These are phyloP conservation scores for Vaccinium myrtillus DNA, from an alignment of 148 eudicot species.

Conservation along the genomic window DNA sequence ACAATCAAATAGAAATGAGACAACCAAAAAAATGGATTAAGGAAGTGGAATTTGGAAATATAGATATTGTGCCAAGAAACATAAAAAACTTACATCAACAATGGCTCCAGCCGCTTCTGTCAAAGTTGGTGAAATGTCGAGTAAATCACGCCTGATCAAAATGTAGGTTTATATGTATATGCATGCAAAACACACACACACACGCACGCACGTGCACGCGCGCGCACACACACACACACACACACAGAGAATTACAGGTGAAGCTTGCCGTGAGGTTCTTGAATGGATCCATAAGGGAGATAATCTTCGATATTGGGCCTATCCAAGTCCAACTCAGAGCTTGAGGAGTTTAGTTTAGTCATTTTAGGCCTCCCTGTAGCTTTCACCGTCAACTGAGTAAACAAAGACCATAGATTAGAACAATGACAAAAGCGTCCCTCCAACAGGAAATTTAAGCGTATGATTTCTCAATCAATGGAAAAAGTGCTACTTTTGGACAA, in stretches of 20 bases:
- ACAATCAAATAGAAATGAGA: neutral
- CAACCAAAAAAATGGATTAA: neutral
- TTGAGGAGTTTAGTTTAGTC: too few relatives aligned
- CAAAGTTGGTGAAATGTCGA: slow-evolving; percentile 82
- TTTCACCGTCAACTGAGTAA: neutral
- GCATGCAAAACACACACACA: neutral
- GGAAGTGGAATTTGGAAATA: too few relatives aligned
- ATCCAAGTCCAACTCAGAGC: too few relatives aligned
- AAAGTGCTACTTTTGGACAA: neutral
- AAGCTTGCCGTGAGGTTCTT: too few relatives aligned
- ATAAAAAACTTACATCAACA: slow-evolving; percentile 61
- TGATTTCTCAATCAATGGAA: neutral
- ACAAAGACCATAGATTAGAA: neutral
- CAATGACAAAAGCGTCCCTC: neutral
- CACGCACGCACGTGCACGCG: too few relatives aligned
- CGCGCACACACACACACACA: too few relatives aligned
- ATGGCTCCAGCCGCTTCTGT: slow-evolving; percentile 98
- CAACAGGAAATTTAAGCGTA: neutral
- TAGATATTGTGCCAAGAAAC: neutral
- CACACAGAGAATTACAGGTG: slow-evolving; percentile 46
- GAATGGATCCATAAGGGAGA: too few relatives aligned
- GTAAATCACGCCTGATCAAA: slow-evolving; percentile 67
- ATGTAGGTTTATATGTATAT: neutral
- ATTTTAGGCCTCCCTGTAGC: neutral
- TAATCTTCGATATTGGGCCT: too few relatives aligned